Base-by-base conservation (phyloP, 129 eudicot genomes). In the Tagetes patula region DNA sequence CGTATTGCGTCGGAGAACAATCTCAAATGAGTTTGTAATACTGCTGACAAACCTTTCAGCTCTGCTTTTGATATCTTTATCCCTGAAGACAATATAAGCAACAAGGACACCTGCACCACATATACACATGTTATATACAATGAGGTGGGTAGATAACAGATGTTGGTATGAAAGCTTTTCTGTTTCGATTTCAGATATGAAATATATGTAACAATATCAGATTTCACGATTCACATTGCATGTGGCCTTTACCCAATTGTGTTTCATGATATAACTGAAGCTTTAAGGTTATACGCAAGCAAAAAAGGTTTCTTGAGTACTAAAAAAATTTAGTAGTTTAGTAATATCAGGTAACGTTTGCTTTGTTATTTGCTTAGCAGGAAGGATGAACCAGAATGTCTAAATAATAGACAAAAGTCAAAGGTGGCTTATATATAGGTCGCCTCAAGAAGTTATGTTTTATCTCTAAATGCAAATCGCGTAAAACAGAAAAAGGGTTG, bases 31-130 rank as follows among this genome's bases (percentile, higher is more conserved):
- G 86, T 88, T 88, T 37, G 96, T 90, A 82, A 94, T 90, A 73
- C 97, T 94, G 85, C 89, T 94, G 27, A 88, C 88, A 72, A 90
- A 94, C 77, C 94, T 82, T 77, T 94, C 97, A 33, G 89, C 99
- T 84, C 97, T 80, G 76, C 73, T 73, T 84, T 90, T 94, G 43
- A 90, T 84, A 27, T 86, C 85, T 55, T 68, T 80, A 66, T 94
- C 83, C 20, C 75, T 76, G 69, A 94, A 94, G 50, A 89, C 99
- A 53, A 94, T 79, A 62, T 94, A 86, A 52, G 89, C 97, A 82
- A 90, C 80, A 76, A 86, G 75, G 49, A 74, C 74, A 76, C 99
- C 99, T 94, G 87, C 80, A 87, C 72, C 30, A 62, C 48, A 5
- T 36, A 72, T 61, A 60, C 14, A 58, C 13, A 61, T 12, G 33